These are phyloP conservation scores for Apiospora hydei DNA, from an alignment of 2,329 filamentous ascomycete genomes.

Conservation along the genomic window DNA sequence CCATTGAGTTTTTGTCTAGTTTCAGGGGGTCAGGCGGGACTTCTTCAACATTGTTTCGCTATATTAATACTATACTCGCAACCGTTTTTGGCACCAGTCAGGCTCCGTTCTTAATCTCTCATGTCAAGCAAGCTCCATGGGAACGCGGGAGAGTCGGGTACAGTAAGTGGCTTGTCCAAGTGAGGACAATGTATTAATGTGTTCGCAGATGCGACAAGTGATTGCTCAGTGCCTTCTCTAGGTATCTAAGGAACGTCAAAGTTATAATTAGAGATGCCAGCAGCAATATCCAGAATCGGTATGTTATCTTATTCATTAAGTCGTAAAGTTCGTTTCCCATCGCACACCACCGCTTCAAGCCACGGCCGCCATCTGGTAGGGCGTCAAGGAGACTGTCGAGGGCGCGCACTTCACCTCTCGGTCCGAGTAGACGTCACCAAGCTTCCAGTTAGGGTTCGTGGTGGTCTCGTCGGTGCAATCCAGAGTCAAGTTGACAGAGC, in stretches of 20 bases:
- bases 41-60: background rate
- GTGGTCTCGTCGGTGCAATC: conserved; percentile 44
- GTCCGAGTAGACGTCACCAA: conserved; percentile 49
- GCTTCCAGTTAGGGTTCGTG: conserved; percentile 49
- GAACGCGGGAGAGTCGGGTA: no score
- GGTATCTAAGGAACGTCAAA: background rate
- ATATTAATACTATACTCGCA: no score
- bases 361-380: conserved; percentile 44
- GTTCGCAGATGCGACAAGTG: background rate
- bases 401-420: conserved; percentile 43
- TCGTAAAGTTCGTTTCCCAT: background rate
- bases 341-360: conserved; percentile 41
- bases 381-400: conserved; percentile 41
- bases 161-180: no score
- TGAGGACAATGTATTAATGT: background rate
- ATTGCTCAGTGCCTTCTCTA: conserved; percentile 7
- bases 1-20: background rate
- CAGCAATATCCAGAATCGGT: conserved; percentile 42
- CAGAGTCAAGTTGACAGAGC: conserved; percentile 43
- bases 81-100: background rate
- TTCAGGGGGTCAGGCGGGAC: background rate
- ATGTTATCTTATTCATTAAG: background rate
- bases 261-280: background rate
- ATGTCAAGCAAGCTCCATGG: no score
- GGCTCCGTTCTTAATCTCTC: background rate